Base-by-base conservation (phyloP, 495 filamentous ascomycete species). In the Xylaria longipes region DNA sequence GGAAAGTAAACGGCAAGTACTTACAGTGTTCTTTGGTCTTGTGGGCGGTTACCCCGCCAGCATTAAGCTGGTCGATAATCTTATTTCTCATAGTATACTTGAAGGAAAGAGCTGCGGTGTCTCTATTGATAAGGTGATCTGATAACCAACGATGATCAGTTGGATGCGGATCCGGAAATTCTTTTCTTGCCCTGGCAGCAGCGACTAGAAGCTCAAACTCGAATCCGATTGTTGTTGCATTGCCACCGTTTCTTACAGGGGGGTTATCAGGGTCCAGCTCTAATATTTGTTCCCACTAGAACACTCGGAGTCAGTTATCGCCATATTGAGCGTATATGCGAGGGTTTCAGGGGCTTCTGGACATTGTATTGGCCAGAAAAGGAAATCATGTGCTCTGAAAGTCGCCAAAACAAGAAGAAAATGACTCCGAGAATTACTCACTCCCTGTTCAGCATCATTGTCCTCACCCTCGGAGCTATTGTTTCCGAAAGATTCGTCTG, bases 181-280 rank as follows among this genome's bases (percentile, higher is more conserved):
- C 1, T 25, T 6, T 22, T 0, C 1, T 0, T 1, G n/a, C 6
- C 33, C 25, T 35, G 15, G 50, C 29, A 39, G 69, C 70, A 22
- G 74, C 76, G 14, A 69, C 9, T 2, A 68, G 7, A 17, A 77
- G 72, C 43, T 76, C 71, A 39, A 77, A 64, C 56, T 76, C 74
- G 12, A 77, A 60, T 20, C 76, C 76, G 1, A 77, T 52, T 0
- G 74, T 74, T 6, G 71, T 75, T 41, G 65, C 71, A 20, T 71
- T 67, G n/a, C 1, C 20, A 3, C n/a, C 33, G 5, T n/a, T 29
- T 12, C 17, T 20, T 12, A 46, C 43, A 1, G 57, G 56, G 1
- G 45, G 33, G 20, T 56, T 46, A 48, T 57, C 48, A 50, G 15
- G 5, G 33, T 56, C 31, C 27, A 33, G 50, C 48, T 48, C 48